Conservation (phyloP, 2,329 filamentous ascomycete genomes). For the Cordyceps cateniannulata region DNA sequence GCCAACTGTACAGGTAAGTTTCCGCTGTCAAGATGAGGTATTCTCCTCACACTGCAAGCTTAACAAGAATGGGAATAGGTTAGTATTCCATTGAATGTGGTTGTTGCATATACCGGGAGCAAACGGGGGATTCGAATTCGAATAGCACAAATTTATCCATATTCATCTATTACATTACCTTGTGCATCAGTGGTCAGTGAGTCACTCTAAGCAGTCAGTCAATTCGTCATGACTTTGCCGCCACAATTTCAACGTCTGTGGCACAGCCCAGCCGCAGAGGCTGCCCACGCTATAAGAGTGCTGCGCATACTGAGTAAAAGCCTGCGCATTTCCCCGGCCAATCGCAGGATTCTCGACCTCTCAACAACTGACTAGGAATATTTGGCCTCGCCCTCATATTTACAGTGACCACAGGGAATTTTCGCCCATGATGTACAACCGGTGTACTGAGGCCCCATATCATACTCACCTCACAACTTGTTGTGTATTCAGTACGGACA, state of each 20-base stretch:
- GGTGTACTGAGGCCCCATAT: conserved; percentile 6
- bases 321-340: not conserved
- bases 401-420: conserved; percentile 3
- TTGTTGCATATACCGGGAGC: too few relatives aligned
- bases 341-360: not conserved
- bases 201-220: not conserved
- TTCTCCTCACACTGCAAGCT: too few relatives aligned
- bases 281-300: not conserved
- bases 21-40: too few relatives aligned
- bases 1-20: too few relatives aligned
- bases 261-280: not conserved
- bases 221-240: conserved; percentile 4
- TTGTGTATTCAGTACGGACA: conserved; percentile 2
- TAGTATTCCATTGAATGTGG: too few relatives aligned
- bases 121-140: too few relatives aligned
- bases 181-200: not conserved
- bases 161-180: conserved; percentile 5
- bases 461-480: conserved; percentile 3
- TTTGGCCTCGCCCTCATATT: not conserved
- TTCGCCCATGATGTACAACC: conserved; percentile 7
- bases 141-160: not conserved
- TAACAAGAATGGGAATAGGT: too few relatives aligned
- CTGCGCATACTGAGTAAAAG: not conserved
- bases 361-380: not conserved
- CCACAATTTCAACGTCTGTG: not conserved